phyloP scores from a whole-genome alignment of 2,329 filamentous ascomycete species.

The Gaeumannomyces sp. region DNA sequence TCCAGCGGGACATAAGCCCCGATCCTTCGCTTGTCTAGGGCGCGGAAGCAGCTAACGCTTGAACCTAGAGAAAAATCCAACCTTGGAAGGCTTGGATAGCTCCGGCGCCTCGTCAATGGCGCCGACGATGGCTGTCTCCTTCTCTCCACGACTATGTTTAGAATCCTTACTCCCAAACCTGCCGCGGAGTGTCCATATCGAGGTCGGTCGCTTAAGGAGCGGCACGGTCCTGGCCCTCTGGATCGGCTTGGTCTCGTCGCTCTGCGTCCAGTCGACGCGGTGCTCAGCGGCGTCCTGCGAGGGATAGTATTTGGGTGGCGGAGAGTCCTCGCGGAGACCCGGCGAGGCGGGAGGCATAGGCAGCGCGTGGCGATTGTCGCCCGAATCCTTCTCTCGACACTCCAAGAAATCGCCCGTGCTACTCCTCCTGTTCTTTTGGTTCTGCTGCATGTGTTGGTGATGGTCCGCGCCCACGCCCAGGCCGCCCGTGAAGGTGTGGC shows the following conservation, averaged over 20 bases:
- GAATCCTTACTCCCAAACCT: conserved; percentile 31
- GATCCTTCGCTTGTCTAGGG: background rate
- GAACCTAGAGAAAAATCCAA: conserved; percentile 38
- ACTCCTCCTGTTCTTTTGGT: conserved; percentile 24
- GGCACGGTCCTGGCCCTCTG: conserved; percentile 13
- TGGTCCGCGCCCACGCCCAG: conserved; percentile 12
- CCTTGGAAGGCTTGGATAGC: conserved; percentile 26
- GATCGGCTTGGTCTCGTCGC: conserved; percentile 35
- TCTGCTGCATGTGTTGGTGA: conserved; percentile 9
- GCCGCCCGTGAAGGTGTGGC: conserved; percentile 25
- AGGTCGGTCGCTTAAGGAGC: conserved; percentile 29
- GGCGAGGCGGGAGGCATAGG: background rate
- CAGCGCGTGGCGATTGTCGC: conserved; percentile 8
- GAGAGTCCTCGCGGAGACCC: background rate
- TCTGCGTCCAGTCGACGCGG: conserved; percentile 54
- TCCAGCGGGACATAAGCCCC: background rate
- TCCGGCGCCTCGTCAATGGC: conserved; percentile 13
- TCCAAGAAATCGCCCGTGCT: conserved; percentile 31
- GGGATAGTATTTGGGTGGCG: conserved; percentile 4
- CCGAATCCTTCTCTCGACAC: background rate
- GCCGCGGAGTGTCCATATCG: conserved; percentile 42
- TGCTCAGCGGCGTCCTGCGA: conserved; percentile 25
- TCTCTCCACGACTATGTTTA: conserved; percentile 19
- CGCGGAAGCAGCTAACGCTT: conserved; percentile 24
- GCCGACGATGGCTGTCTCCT: conserved; percentile 18